phyloP scores from a whole-genome alignment of 2,329 filamentous ascomycete species.

The Cadophora malorum region DNA sequence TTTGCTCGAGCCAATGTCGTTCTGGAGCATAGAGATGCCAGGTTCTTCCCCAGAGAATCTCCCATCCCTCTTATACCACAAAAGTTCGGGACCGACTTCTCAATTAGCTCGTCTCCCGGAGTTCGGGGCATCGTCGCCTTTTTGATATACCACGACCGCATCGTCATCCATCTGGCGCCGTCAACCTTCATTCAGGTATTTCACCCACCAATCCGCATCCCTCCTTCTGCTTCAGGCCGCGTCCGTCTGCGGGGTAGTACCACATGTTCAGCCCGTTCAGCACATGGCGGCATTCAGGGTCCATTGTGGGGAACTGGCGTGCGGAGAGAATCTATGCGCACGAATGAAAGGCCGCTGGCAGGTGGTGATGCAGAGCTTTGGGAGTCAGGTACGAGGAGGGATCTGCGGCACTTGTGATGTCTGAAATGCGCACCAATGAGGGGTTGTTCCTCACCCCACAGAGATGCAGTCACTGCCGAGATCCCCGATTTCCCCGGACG shows the following conservation, averaged over 20 bases:
- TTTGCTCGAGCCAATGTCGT: neutral
- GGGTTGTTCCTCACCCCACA: neutral
- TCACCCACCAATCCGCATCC: neutral
- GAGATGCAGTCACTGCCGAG: neutral
- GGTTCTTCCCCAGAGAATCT: neutral
- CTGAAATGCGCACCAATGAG: slow-evolving; percentile 5
- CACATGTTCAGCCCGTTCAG: slow-evolving; percentile 2
- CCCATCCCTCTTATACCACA: neutral
- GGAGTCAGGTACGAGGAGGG: slow-evolving; percentile 12
- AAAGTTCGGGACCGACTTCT: neutral
- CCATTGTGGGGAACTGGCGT: slow-evolving; percentile 4
- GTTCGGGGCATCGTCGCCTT: neutral
- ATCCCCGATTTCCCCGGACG: slow-evolving; percentile 15
- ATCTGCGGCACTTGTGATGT: slow-evolving; percentile 9
- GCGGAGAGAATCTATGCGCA: neutral
- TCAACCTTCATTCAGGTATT: neutral
- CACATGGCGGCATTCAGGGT: neutral
- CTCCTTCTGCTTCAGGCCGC: neutral
- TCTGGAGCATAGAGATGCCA: too few species aligned
- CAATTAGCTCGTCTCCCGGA: neutral
- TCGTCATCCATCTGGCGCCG: neutral
- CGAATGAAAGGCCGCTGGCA: neutral
- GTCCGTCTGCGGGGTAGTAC: neutral
- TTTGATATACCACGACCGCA: neutral
- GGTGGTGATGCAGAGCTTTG: neutral